These are phyloP conservation scores for Triticum dicoccoides DNA, from an alignment of 176 grass and related monocot genomes.

Conservation along the genomic window DNA sequence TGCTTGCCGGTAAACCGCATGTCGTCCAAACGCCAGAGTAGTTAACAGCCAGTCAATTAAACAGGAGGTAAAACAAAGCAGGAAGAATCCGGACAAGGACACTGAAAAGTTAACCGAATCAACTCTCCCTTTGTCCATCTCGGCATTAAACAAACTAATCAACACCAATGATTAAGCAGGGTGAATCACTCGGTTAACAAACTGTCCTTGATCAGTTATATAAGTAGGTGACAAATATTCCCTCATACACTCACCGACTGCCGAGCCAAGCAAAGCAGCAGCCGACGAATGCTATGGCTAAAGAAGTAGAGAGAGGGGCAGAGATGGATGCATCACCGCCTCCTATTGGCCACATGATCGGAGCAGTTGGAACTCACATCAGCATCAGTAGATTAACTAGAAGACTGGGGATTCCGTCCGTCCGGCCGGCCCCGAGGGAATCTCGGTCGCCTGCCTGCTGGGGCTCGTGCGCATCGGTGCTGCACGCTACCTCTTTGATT, in stretches of 20 bases:
- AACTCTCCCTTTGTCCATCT: background rate
- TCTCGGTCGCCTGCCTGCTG: background rate
- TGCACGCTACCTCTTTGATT: background rate
- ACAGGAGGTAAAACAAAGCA: background rate
- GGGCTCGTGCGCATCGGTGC: background rate
- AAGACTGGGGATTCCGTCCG: background rate
- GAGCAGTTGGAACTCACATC: background rate
- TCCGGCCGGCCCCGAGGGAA: background rate
- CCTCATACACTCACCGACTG: background rate
- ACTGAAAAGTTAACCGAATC: background rate
- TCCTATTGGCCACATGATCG: constrained; percentile 8
- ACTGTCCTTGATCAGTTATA: background rate
- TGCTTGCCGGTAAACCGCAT: background rate
- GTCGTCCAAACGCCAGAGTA: background rate
- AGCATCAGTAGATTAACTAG: background rate
- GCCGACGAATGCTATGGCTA: background rate
- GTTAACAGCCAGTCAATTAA: background rate
- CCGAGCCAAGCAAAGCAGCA: background rate
- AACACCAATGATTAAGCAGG: background rate
- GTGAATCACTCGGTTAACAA: background rate
- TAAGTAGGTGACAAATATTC: background rate
- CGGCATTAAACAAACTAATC: background rate
- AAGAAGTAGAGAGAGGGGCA: background rate
- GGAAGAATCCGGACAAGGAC: background rate
- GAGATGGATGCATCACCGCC: background rate